Base-by-base conservation (phyloP, 2,329 filamentous ascomycete species). In the Hypoxylon sp. region DNA sequence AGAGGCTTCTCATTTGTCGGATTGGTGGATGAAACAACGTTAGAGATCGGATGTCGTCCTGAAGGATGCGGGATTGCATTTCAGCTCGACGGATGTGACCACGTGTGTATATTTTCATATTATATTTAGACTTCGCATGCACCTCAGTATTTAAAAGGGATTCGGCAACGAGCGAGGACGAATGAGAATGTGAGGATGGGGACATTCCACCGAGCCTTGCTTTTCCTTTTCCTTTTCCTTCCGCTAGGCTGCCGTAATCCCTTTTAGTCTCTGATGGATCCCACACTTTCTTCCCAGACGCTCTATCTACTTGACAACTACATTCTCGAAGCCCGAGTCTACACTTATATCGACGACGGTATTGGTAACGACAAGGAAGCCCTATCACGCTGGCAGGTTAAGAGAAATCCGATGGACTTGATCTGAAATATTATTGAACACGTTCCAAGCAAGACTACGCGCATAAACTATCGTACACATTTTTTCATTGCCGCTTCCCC, bases 51-150 rank as follows among this genome's bases (percentile, higher is more conserved):
- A n/a, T 19, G 39, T 47, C 32, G 46, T 45, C 23, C 39, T 30
- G 60, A 61, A 67, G 60, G 64, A 63, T 63, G 54, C 41, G 32
- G 54, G 54, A 60, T 62, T 56, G 55, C 60, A 60, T 53, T 53
- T 55, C 63, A 61, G 63, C 52, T 61, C 21, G 47, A 16, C 41
- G 45, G 52, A 65, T 61, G 56, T 32, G 51, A 60, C 61, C 43
- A 59, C 25, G 51, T 50, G 23, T 53, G 43, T 48, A 12, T 43
- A 47, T 54, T 54, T 61, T 41, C 29, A 55, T 48, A 43, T 59
- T 47, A 58, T 53, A 45, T 58, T 58, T 60, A 56, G 46, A 34
- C 12, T 59, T 55, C 5, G 9, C 46, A 62, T 58, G 58, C 58
- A 59, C 8, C 34, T 27, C 34, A 54, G 41, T 29, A 34, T 65